Evolutionary conservation across 2,329 filamentous ascomycete species (phyloP).

Genomic region (Colletotrichum scovillei): DNA sequence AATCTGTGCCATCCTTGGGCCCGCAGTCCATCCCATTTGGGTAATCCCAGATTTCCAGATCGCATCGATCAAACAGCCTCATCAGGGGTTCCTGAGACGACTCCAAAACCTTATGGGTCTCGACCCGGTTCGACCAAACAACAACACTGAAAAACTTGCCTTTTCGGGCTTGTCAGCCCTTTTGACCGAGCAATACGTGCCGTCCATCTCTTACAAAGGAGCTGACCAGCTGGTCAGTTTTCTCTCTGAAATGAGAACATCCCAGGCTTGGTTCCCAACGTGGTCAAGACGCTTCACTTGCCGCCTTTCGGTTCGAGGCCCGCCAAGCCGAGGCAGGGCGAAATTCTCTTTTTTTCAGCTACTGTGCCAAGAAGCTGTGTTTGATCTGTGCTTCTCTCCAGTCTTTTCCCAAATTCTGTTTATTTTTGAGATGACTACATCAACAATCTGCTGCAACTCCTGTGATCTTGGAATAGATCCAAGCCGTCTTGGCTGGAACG

Average conservation of each 20-base stretch:
- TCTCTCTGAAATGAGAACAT: too few species aligned
- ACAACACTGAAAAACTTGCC: neutral
- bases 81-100: conserved; percentile 35
- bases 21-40: neutral
- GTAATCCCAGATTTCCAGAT: neutral
- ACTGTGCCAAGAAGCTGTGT: conserved; percentile 13
- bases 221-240: neutral
- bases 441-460: neutral
- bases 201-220: conserved; percentile 24
- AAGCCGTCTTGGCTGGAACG: conserved; percentile 4
- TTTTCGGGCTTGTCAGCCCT: neutral
- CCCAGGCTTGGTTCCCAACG: neutral
- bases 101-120: conserved; percentile 33
- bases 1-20: conserved; percentile 5
- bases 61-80: conserved; percentile 35
- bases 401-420: neutral
- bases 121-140: neutral
- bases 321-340: conserved; percentile 5
- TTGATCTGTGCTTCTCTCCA: conserved; percentile 2
- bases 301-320: neutral
- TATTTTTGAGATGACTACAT: neutral
- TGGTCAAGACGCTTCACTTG: neutral
- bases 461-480: neutral
- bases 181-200: conserved; percentile 1
- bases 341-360: neutral